Evolutionary conservation across 2,329 filamentous ascomycete genomes (phyloP).

Genomic region (Colletotrichum orbiculare): DNA sequence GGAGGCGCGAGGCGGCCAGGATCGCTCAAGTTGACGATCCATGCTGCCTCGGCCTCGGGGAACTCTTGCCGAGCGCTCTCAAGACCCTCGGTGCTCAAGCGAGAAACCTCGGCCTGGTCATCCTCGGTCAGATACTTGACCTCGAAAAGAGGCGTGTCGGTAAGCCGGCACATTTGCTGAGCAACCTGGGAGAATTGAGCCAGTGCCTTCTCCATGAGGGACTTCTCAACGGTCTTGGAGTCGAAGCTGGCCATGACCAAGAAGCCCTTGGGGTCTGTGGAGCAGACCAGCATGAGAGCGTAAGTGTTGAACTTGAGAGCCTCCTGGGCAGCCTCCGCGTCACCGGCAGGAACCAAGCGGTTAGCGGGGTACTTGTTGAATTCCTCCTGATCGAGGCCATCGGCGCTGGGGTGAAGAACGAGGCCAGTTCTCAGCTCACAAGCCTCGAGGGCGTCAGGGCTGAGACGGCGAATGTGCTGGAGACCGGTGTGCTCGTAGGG

Average conservation of each 20-base stretch:
- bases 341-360: slow-evolving; percentile 65
- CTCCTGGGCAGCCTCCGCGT: slow-evolving; percentile 67
- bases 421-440: slow-evolving; percentile 67
- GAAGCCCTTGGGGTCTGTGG: slow-evolving; percentile 65
- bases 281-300: slow-evolving; percentile 74
- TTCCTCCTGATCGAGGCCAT: slow-evolving; percentile 44
- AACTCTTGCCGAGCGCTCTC: slow-evolving; percentile 41
- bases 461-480: slow-evolving; percentile 68
- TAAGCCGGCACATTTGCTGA: slow-evolving; percentile 57
- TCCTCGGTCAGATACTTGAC: slow-evolving; percentile 48
- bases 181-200: slow-evolving; percentile 63
- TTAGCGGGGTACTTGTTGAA: slow-evolving; percentile 54
- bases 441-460: slow-evolving; percentile 63
- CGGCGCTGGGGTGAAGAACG: slow-evolving; percentile 61
- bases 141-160: slow-evolving; percentile 45
- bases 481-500: slow-evolving; percentile 73
- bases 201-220: slow-evolving; percentile 64
- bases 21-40: slow-evolving; percentile 53
- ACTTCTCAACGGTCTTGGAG: slow-evolving; percentile 64
- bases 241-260: slow-evolving; percentile 73
- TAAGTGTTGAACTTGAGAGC: slow-evolving; percentile 70
- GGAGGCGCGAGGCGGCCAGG: slow-evolving; percentile 49
- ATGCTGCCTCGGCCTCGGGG: slow-evolving; percentile 45
- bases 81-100: slow-evolving; percentile 41
- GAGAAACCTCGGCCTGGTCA: slow-evolving; percentile 48